phyloP scores from a whole-genome alignment of 164 flowering plant genomes.

The Berberis thunbergii region DNA sequence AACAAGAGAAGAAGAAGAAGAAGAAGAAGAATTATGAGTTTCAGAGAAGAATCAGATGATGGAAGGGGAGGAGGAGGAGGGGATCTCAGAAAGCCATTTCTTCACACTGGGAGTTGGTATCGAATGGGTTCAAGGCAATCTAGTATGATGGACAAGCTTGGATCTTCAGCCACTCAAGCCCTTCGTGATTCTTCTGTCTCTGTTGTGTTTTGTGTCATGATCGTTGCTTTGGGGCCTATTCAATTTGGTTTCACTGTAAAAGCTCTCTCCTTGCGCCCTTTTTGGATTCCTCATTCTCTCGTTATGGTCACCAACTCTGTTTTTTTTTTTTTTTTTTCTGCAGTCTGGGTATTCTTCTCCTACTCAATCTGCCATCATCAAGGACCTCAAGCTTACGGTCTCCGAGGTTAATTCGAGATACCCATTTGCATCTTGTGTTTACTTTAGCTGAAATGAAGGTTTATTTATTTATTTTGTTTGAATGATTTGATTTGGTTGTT shows the following conservation, averaged over 20 bases:
- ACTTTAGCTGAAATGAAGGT: too few species aligned
- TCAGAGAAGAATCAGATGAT: slow-evolving; percentile 55
- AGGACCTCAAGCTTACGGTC: slow-evolving; percentile 38
- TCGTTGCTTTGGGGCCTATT: slow-evolving; percentile 82
- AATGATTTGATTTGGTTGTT: neutral
- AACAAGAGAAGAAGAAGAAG: neutral
- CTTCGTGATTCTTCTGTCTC: slow-evolving; percentile 66
- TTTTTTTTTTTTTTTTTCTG: neutral
- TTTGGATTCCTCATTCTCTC: neutral
- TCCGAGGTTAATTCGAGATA: slow-evolving; percentile 34
- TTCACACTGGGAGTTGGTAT: slow-evolving; percentile 68
- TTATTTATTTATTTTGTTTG: neutral
- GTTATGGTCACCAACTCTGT: neutral
- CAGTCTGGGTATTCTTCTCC: slow-evolving; percentile 61
- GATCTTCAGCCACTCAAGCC: slow-evolving; percentile 34
- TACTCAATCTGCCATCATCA: slow-evolving; percentile 42
- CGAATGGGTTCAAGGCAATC: slow-evolving; percentile 58
- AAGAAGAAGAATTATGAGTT: slow-evolving; percentile 30
- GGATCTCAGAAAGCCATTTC: slow-evolving; percentile 53
- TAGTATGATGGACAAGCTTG: slow-evolving; percentile 36
- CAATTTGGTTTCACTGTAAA: slow-evolving; percentile 85
- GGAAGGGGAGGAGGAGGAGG: slow-evolving; percentile 22
- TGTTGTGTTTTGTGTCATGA: slow-evolving; percentile 63
- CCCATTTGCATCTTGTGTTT: neutral
- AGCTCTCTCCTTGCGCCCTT: neutral